These are phyloP conservation scores for Arthrobotrys conoides DNA, from an alignment of 2,329 filamentous ascomycete species.

Conservation along the genomic window DNA sequence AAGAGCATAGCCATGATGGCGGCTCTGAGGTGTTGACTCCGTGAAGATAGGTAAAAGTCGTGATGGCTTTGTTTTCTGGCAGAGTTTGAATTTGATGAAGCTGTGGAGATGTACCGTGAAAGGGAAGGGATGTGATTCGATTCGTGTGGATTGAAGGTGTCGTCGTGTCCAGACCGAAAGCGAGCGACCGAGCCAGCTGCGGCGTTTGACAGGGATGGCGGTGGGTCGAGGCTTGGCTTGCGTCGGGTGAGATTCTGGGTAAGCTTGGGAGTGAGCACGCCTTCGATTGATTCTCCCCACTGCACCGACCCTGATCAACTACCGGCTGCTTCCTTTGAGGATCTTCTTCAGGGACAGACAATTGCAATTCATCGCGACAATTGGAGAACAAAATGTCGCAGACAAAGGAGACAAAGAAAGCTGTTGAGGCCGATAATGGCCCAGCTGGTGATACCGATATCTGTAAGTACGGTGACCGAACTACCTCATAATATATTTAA, in stretches of 20 bases:
- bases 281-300: conserved; percentile 6
- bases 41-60: background rate
- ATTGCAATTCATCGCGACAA: conserved; percentile 8
- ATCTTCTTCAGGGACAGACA: background rate
- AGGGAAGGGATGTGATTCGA: background rate
- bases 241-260: conserved; percentile 18
- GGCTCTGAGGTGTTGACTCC: conserved; percentile 10
- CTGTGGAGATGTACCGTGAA: background rate
- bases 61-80: background rate
- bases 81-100: background rate
- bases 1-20: conserved; percentile 58
- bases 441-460: conserved; percentile 17
- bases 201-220: conserved; percentile 9
- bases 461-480: conserved; percentile 4
- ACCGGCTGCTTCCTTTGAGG: background rate
- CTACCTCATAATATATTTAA: too few species aligned
- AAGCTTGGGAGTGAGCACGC: conserved; percentile 11
- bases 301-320: background rate
- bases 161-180: conserved; percentile 51
- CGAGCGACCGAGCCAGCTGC: conserved; percentile 6
- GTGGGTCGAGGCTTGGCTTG: conserved; percentile 54
- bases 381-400: conserved; percentile 36
- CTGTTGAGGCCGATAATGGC: conserved; percentile 32
- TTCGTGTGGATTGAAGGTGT: conserved; percentile 28
- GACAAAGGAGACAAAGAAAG: conserved; percentile 21